Evolutionary conservation across 176 grass and related monocot genomes (phyloP), one percentile per base, ranked within the genome.

Genomic region (Dactylis glomerata): DNA sequence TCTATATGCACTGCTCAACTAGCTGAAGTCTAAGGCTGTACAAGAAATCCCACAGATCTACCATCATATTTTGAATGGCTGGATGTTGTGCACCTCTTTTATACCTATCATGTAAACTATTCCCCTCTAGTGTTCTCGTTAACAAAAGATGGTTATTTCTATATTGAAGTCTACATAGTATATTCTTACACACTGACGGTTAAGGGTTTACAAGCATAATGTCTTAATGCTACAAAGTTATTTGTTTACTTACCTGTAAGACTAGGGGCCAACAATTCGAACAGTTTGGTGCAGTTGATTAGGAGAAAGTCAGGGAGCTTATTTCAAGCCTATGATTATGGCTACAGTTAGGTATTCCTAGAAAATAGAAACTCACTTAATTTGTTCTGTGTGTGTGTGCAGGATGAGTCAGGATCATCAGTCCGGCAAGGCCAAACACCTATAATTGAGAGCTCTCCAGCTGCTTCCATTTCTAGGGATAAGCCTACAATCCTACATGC

Each of bases 391-490:
- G 19, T 20, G 80, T 23, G 3, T 73, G 41, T 92, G 82, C 80
- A 99, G 93, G 93, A 92, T 3, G 79, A 94, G 30, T 94, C 90
- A 28, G 87, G 81, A 59, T 81, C 87, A 19, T 90, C 82, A n/a
- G 84, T 73, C 57, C 61, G 81, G 45, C 78, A 79, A 31, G 75
- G 77, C 20, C 84, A 79, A 24, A 32, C 66, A 71, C 55, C 80
- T 79, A 44, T 81, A 34, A 78, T 46, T 51, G 61, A 94, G 65
- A 92, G 74, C 52, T 83, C 85, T 45, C 38, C 78, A 24, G 55
- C 63, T 82, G 12, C 50, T 77, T 70, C 73, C n/a, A n/a, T n/a
- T 76, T 70, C 87, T 16, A 92, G 58, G 63, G 80, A 79, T 69
- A 82, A 70, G 68, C 69, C n/a, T 20, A 26, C 31, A 1, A 78